Evolutionary conservation across 768 basidiomycete species (phyloP).

Genomic region (Amyloporia xantha): DNA sequence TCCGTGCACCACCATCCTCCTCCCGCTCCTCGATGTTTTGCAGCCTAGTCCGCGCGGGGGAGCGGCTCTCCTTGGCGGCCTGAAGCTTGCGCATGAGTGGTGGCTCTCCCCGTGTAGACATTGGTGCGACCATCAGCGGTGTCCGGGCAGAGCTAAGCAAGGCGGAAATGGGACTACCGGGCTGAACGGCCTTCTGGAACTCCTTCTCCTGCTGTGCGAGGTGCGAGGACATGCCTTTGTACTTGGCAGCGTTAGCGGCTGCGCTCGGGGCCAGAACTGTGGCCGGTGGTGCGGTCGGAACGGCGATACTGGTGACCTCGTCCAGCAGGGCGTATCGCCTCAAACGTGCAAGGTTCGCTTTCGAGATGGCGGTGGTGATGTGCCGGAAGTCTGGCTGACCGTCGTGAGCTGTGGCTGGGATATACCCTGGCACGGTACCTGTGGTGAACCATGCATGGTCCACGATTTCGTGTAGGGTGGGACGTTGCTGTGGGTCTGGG

Average conservation of each 20-base stretch:
- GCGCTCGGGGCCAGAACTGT: slow-evolving; percentile 14
- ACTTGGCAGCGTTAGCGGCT: slow-evolving; percentile 14
- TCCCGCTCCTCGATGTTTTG: slow-evolving; percentile 40
- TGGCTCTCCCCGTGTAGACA: slow-evolving; percentile 31
- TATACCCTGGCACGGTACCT: slow-evolving; percentile 74
- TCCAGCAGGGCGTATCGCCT: slow-evolving; percentile 59
- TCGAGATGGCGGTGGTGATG: slow-evolving; percentile 52
- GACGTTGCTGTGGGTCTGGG: slow-evolving; percentile 74
- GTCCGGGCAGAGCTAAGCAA: slow-evolving; percentile 84
- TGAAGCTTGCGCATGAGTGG: slow-evolving; percentile 50
- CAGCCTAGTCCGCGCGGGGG: slow-evolving; percentile 45
- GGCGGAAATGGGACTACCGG: slow-evolving; percentile 89
- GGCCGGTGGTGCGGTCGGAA: slow-evolving; percentile 30
- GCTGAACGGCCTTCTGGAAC: slow-evolving; percentile 93
- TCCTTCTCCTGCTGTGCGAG: slow-evolving; percentile 90
- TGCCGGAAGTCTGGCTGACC: slow-evolving; percentile 67
- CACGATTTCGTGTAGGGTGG: slow-evolving; percentile 79
- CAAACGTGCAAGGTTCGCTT: slow-evolving; percentile 64
- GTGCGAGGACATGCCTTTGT: slow-evolving; percentile 44
- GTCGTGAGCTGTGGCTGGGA: slow-evolving; percentile 77
- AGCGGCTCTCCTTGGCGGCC: slow-evolving; percentile 43
- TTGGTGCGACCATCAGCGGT: slow-evolving; percentile 64
- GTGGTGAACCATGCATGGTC: slow-evolving; percentile 77
- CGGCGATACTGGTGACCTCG: slow-evolving; percentile 36
- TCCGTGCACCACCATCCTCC: slow-evolving; percentile 32